A percentile compares a stretch with the other conserved stretches of the same genome.
Conservation (phyloP, 164 flowering plant species). For the Chimonanthus salicifolius region DNA sequence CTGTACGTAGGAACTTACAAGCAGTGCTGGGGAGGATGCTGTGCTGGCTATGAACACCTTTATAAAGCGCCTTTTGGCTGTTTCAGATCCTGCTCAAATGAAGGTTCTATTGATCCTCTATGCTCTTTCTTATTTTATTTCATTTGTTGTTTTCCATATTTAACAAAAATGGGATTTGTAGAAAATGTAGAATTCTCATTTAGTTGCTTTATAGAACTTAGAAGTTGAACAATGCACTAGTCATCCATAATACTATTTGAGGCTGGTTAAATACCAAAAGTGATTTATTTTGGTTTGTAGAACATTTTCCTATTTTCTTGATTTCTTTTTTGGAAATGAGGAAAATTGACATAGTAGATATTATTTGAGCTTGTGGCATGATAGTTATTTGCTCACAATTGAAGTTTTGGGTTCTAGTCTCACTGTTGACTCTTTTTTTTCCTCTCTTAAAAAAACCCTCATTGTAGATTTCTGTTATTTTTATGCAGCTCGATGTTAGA, state of each 20-base stretch:
- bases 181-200: neutral
- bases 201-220: neutral
- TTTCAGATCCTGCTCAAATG: conserved; percentile 79
- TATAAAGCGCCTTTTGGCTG: conserved; percentile 83
- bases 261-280: neutral
- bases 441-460: too few relatives aligned
- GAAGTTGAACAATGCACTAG: neutral
- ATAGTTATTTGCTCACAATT: too few relatives aligned
- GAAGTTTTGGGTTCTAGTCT: too few relatives aligned
- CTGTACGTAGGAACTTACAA: conserved; percentile 71
- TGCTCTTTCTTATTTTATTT: neutral
- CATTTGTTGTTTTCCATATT: neutral
- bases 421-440: too few relatives aligned
- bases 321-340: neutral
- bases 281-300: neutral
- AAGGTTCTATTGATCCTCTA: conserved; percentile 43
- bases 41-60: conserved; percentile 90
- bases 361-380: too few relatives aligned
- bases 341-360: neutral
- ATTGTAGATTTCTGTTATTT: too few relatives aligned
- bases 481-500: too few relatives aligned
- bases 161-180: neutral
- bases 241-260: neutral
- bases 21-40: conserved; percentile 94
- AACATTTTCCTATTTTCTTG: neutral